Conservation (phyloP, 2,329 filamentous ascomycete genomes). For the Cadophora malorum region DNA sequence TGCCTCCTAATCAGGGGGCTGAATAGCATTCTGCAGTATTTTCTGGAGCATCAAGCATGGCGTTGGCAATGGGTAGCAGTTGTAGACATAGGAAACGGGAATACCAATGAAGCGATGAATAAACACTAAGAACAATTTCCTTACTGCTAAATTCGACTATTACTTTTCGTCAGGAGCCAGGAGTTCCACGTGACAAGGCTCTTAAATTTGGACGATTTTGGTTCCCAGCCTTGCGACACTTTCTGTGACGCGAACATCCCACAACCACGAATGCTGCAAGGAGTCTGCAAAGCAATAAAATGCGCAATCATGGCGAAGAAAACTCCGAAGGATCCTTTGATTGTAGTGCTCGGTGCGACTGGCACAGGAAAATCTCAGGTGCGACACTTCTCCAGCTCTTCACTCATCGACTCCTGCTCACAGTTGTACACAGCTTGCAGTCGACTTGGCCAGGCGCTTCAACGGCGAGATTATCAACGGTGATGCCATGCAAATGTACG, state of each 20-base stretch:
- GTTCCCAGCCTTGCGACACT: constrained; percentile 17
- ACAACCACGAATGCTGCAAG: constrained; percentile 32
- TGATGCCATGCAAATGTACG: constrained; percentile 98
- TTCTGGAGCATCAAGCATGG: constrained; percentile 15
- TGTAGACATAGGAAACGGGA: neutral
- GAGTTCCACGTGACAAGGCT: constrained; percentile 16
- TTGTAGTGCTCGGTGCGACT: constrained; percentile 87
- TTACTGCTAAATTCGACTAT: neutral
- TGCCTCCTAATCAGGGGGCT: constrained; percentile 40
- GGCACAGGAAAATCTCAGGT: constrained; percentile 95
- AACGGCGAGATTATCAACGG: constrained; percentile 96
- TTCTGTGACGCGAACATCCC: neutral
- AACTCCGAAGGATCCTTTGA: constrained; percentile 63
- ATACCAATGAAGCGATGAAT: constrained; percentile 7
- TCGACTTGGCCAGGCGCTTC: constrained; percentile 82
- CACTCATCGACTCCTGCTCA: constrained; percentile 20
- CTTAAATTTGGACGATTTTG: neutral
- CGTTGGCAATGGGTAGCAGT: neutral
- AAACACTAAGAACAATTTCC: neutral
- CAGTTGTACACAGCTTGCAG: constrained; percentile 57
- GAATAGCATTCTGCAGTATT: constrained; percentile 5
- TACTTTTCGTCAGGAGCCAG: neutral
- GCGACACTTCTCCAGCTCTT: neutral
- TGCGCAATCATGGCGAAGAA: constrained; percentile 38
- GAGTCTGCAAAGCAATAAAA: constrained; percentile 22